Evolutionary conservation across 768 basidiomycete species (phyloP), one percentile per base, ranked within the genome.

Genomic region (Mycena belliarum): DNA sequence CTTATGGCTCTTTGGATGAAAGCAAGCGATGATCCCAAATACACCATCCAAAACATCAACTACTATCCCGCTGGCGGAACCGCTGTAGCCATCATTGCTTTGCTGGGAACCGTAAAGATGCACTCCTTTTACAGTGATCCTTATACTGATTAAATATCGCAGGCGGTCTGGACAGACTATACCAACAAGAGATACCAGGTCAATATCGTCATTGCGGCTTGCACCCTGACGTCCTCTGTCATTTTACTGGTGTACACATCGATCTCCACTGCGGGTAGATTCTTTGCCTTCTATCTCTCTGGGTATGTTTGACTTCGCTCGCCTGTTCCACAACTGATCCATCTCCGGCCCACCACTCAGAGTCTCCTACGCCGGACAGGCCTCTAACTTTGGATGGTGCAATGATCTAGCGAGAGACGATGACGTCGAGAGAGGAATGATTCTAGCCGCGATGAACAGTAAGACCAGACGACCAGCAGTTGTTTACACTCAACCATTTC

Each of bases 371-470:
- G 80, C 87, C 0, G 88, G 89, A 11, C 90, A 91, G 67, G 90
- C 88, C 7, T 84, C 82, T 18, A 91, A 88, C 24, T 90, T 91
- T 65, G 85, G 84, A 15, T 90, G 90, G 89, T 87, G 88, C n/a
- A 91, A 91, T 68, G 85, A 88, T 66, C 80, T 88, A 49, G 86
- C 85, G 55, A 80, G 83, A 25, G 84, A 88, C 62, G 86, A 91
- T 69, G 78, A 85, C 64, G 83, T 86, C 67, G 85, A 88, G 64
- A 80, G 88, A 42, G 82, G 77, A 6, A 73, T 91, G 38, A 86
- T 90, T 4, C 76, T 91, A 16, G 88, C 85, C 24, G 85, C 83
- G 7, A 91, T 92, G 89, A 91, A 63, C 41, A 91, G 84, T 85
- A 63, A 29, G 75, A 12, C 12, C 20, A 10, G 6, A 21, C 16